Base-by-base conservation (phyloP, 2,329 filamentous ascomycete genomes). In the Fusarium floridanum region DNA sequence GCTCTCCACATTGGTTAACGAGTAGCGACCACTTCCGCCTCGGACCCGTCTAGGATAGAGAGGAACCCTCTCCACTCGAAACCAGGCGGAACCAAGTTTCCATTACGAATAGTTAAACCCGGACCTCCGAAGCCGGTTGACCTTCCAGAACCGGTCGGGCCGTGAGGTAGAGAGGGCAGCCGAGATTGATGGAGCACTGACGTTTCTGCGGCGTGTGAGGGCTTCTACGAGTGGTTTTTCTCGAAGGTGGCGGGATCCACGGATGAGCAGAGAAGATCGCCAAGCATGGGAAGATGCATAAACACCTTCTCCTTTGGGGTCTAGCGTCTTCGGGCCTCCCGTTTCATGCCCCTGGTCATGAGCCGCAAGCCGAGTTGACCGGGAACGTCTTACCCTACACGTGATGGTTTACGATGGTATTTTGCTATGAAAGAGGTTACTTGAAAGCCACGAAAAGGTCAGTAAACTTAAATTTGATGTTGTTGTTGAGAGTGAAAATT, bases 201-300 rank as follows among this genome's bases (percentile, higher is more conserved):
- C 48, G 10, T 14, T 17, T 53, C 48, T 53, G 24, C 24, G 45
- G 24, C 45, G 17, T 17, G 45, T 53, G 45, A 53, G 14, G 22
- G 24, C 29, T 32, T 32, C 29, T 20, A 22, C 17, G 48, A 53
- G 48, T 29, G 48, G 22, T 53, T 53, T 53, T 53, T 53, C 48
- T 53, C 48, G 48, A 32, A 32, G 48, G 48, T 11, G 48, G 48
- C 7, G 17, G 48, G 48, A 53, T 53, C 48, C 48, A 53, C 48
- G 48, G 48, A 53, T 53, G 48, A 53, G 48, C 48, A 53, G 24
- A 53, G 27, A 53, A 53, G 48, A 53, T 53, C 48, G 48, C 48
- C 48, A 53, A 53, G 48, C 48, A 53, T 53, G 48, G 48, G 24
- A 53, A 53, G 16, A 53, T 32, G 48, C 48, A 53, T 53, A 53